phyloP scores from a whole-genome alignment of 495 filamentous ascomycete genomes.

The Bathelium albidoporum region DNA sequence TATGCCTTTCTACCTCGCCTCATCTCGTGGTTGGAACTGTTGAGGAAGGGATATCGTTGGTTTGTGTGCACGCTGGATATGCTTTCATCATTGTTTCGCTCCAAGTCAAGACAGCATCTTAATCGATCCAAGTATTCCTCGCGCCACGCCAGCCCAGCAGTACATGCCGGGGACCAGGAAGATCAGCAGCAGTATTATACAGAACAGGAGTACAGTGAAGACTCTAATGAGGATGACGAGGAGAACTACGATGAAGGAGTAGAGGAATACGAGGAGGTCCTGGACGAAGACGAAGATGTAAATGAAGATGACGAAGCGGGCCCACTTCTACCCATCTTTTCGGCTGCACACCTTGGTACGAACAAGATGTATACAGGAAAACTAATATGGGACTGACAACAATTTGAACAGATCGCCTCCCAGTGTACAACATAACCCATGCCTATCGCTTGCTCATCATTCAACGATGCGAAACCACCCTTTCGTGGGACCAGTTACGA shows the following conservation, averaged over 20 bases:
- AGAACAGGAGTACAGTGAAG: background rate
- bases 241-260: conserved; percentile 34
- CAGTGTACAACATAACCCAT: conserved; percentile 84
- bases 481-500: conserved; percentile 91
- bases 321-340: conserved; percentile 73
- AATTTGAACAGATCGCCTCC: conserved; percentile 52
- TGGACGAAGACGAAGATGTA: conserved; percentile 24
- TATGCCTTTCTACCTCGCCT: background rate
- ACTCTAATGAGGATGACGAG: conserved; percentile 30
- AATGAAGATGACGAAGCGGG: conserved; percentile 50
- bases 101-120: conserved; percentile 22
- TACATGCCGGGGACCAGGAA: background rate
- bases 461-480: conserved; percentile 74
- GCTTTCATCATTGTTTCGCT: conserved; percentile 25
- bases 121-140: conserved; percentile 43
- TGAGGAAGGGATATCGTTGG: background rate
- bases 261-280: conserved; percentile 34
- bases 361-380: background rate
- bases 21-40: background rate
- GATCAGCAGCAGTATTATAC: background rate
- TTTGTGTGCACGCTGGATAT: conserved; percentile 6
- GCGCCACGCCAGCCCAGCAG: conserved; percentile 25
- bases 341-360: conserved; percentile 66
- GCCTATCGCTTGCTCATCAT: conserved; percentile 73
- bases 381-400: background rate